Conservation (phyloP, 2,329 filamentous ascomycete species). For the Diaporthe australafricana region DNA sequence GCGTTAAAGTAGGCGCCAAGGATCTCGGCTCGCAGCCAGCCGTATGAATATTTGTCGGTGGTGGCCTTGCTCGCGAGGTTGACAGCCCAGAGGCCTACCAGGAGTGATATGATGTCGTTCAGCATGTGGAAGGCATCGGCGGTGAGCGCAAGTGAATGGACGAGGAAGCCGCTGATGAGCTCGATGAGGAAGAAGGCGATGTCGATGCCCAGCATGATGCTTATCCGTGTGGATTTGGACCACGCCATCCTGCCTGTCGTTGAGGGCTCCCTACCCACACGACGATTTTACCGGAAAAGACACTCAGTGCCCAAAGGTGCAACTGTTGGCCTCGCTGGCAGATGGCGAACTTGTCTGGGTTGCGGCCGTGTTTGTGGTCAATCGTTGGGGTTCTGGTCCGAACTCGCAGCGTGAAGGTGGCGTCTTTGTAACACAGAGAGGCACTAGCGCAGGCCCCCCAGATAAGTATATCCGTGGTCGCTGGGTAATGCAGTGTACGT, state of each 20-base stretch:
- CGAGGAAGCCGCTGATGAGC: slow-evolving; percentile 84
- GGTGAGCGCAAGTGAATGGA: slow-evolving; percentile 91
- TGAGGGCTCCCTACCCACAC: slow-evolving; percentile 31
- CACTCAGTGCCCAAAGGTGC: background rate
- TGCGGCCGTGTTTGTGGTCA: background rate
- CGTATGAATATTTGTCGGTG: slow-evolving; percentile 95
- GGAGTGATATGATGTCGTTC: slow-evolving; percentile 95
- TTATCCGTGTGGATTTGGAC: slow-evolving; percentile 92
- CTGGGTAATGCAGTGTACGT: background rate
- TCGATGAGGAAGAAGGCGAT: slow-evolving; percentile 91
- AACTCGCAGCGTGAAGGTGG: slow-evolving; percentile 1
- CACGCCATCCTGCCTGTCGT: slow-evolving; percentile 73
- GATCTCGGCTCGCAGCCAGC: slow-evolving; percentile 97
- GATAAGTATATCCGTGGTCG: background rate
- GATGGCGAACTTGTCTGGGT: background rate
- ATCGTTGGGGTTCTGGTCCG: slow-evolving; percentile 6
- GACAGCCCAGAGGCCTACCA: slow-evolving; percentile 95
- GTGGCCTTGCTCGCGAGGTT: slow-evolving; percentile 86
- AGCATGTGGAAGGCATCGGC: slow-evolving; percentile 99
- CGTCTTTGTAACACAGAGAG: slow-evolving; percentile 2
- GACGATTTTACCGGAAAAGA: background rate
- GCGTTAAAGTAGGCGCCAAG: slow-evolving; percentile 96
- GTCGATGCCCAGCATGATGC: slow-evolving; percentile 93
- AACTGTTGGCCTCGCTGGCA: background rate
- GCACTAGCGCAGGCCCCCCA: background rate